A percentile compares a stretch with the other conserved stretches of the same genome.
Conservation (phyloP, 768 basidiomycete species). For the Mycena galericulata region DNA sequence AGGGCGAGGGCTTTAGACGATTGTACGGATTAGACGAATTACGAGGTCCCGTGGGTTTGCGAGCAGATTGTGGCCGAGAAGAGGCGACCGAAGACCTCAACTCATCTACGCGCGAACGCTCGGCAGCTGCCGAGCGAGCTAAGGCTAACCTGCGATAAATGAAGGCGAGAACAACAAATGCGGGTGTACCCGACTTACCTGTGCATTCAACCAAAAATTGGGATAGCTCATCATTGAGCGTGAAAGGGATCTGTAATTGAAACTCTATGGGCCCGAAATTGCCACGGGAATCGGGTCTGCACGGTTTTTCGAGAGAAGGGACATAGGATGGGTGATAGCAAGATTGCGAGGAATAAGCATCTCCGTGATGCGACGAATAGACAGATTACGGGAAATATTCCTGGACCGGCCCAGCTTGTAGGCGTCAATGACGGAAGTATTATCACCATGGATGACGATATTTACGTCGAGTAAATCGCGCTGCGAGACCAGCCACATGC, state of each 20-base stretch:
- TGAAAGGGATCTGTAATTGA: slow-evolving; percentile 10
- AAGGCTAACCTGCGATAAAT: slow-evolving; percentile 6
- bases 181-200: neutral
- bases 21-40: slow-evolving; percentile 1
- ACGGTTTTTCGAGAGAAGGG: slow-evolving; percentile 42
- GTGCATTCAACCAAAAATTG: slow-evolving; percentile 21
- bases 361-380: slow-evolving; percentile 9
- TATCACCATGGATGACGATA: slow-evolving; percentile 3
- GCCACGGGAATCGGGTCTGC: slow-evolving; percentile 45
- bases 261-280: slow-evolving; percentile 14
- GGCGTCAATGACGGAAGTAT: slow-evolving; percentile 11
- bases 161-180: neutral
- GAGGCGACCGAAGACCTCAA: slow-evolving; percentile 6
- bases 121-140: slow-evolving; percentile 8
- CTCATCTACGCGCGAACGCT: slow-evolving; percentile 1
- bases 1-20: neutral
- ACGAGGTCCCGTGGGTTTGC: slow-evolving; percentile 11
- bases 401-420: slow-evolving; percentile 3
- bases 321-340: slow-evolving; percentile 37
- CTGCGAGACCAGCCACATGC: too few relatives aligned
- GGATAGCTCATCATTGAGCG: slow-evolving; percentile 31
- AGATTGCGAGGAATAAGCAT: slow-evolving; percentile 36
- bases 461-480: too few relatives aligned
- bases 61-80: slow-evolving; percentile 9
- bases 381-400: slow-evolving; percentile 2